Conservation (phyloP, 352 stramenopile species). For the Globisporangium rhizosaccharum region DNA sequence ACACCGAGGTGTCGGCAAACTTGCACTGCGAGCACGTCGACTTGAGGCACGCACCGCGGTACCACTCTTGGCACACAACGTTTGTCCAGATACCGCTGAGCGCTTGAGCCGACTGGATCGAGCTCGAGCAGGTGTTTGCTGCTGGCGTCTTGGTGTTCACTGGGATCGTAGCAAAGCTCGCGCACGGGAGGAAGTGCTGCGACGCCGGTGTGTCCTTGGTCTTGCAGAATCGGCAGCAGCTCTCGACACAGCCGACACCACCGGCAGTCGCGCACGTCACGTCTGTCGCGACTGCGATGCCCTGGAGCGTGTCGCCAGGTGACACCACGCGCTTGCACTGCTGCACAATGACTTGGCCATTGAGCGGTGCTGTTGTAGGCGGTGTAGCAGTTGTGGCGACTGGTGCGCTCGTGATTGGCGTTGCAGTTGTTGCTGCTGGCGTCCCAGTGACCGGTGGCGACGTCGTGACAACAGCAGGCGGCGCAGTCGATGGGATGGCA, state of each 20-base stretch:
- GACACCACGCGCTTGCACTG: constrained; percentile 1
- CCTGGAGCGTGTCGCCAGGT: not conserved
- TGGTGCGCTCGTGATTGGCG: not conserved
- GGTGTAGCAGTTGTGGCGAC: not conserved
- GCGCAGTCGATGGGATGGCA: not conserved
- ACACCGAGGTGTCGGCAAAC: constrained; percentile 5
- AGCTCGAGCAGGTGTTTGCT: constrained; percentile 3
- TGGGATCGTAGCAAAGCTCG: constrained; percentile 4
- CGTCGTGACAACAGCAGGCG: not conserved
- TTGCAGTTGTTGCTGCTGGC: not conserved
- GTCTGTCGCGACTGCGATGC: constrained; percentile 11
- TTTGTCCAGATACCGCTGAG: constrained; percentile 14
- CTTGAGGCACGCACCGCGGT: constrained; percentile 5
- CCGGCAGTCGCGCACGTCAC: not conserved
- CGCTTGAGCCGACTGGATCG: constrained; percentile 3
- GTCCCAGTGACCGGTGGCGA: not conserved
- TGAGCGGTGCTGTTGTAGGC: not conserved
- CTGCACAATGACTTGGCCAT: constrained; percentile 1
- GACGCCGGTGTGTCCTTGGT: constrained; percentile 7
- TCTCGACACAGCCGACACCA: constrained; percentile 1
- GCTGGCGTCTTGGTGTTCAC: not conserved
- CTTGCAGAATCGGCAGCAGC: constrained; percentile 14
- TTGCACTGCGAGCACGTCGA: constrained; percentile 9
- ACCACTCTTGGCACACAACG: constrained; percentile 9
- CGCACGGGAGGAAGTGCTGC: constrained; percentile 1